A percentile compares a stretch with the other conserved stretches of the same genome.
Evolutionary conservation across 1,284 basidiomycete genomes (phyloP).

Genomic region (Sporisorium scitamineum): DNA sequence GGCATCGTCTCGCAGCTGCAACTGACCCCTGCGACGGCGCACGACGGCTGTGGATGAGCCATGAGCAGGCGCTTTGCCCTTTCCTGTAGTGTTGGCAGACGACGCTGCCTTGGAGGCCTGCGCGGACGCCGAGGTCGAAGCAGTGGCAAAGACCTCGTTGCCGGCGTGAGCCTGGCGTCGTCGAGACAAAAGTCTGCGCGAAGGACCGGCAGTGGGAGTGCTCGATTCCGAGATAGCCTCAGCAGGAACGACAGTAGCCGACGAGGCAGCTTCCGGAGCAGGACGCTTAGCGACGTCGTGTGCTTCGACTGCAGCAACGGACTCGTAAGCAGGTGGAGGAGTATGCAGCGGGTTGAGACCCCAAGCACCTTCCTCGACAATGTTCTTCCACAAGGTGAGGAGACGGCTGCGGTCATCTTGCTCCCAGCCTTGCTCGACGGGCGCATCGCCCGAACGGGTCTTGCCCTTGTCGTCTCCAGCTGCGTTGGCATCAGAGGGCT

Average conservation of each 20-base stretch:
- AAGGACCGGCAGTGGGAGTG: constrained; percentile 43
- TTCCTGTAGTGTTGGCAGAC: background rate
- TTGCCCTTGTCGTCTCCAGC: constrained; percentile 30
- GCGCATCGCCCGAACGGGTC: constrained; percentile 14
- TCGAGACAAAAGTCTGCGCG: constrained; percentile 23
- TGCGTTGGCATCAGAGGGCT: constrained; percentile 9
- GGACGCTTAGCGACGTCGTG: background rate
- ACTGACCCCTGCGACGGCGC: constrained; percentile 38
- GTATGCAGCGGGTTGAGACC: constrained; percentile 55
- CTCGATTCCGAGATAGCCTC: constrained; percentile 15
- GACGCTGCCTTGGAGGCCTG: constrained; percentile 23
- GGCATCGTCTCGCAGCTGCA: constrained; percentile 76
- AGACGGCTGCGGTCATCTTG: constrained; percentile 47
- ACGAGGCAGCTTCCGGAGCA: background rate
- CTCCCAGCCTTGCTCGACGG: constrained; percentile 40
- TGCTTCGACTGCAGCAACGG: constrained; percentile 28
- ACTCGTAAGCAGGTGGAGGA: constrained; percentile 59
- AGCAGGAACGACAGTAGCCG: background rate
- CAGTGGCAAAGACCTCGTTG: constrained; percentile 55
- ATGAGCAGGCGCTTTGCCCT: constrained; percentile 22
- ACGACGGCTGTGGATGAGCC: constrained; percentile 15
- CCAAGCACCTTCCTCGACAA: constrained; percentile 59
- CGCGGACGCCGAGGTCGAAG: constrained; percentile 14
- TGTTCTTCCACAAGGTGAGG: constrained; percentile 53
- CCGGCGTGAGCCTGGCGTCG: constrained; percentile 16